Base-by-base conservation (phyloP, 108 stramenopile genomes). In the Aureococcus anophagefferens region DNA sequence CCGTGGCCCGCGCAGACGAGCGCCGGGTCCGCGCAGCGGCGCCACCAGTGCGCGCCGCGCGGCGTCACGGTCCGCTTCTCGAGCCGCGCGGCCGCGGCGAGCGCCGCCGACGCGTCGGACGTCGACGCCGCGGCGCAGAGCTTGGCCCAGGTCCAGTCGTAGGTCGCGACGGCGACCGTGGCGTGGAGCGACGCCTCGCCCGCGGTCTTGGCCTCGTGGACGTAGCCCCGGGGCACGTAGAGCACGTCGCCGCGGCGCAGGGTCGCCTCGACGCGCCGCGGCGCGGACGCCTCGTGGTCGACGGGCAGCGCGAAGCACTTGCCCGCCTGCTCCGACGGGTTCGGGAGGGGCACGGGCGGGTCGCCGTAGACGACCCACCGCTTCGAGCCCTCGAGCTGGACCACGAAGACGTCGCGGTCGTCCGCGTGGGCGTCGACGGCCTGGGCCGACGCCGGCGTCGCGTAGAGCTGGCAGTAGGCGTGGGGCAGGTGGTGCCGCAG, bases 361-460 rank as follows among this genome's bases (percentile, higher is more conserved):
- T 82, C 71, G 62, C 73, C 68, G 66, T 90, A 91, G 0, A 93
- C 86, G 33, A 73, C 86, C 93, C 93, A 93, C 0, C 68, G 44
- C 76, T 93, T 93, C 33, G 74, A 30, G 0, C 93, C 93, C 9
- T 78, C 46, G 29, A 91, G 33, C 76, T 93, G 93, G 40, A 93
- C 59, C 15, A 93, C 80, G 35, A 93, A 84, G 17, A 93, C 93
- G 79, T 93, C 93, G 46, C 90, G 79, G 81, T 93, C 93, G 79
- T 93, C 93, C 30, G 91, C 90, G 68, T 93, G 93, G 5, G 90
- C 77, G 16, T 79, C 80, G 17, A 90, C 90, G 29, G 91, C 86
- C 72, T 85, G 84, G 15, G 87, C 78, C 34, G 76, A 36, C 9
- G 90, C 87, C 64, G 93, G 93, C 15, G 93, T 91, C 44, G 91